Percentiles rank a stretch among this genome's conserved stretches.
Evolutionary conservation across 768 basidiomycete species (phyloP).

Genomic region (Pholiota conissans): DNA sequence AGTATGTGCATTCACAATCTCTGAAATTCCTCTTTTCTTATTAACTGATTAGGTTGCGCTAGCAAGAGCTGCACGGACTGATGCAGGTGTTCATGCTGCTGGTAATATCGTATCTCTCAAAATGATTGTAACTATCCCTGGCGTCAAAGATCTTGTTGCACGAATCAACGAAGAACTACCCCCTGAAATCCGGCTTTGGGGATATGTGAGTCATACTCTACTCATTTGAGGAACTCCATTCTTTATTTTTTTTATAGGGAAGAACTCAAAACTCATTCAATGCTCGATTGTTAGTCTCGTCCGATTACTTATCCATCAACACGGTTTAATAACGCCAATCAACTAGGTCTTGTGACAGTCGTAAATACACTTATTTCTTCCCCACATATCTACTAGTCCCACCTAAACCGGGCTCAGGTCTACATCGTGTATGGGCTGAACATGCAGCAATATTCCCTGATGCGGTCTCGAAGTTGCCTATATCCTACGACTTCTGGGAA

Average conservation of each 20-base stretch:
- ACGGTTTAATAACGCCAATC: constrained; percentile 1
- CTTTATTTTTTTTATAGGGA: constrained; percentile 36
- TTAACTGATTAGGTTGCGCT: constrained; percentile 62
- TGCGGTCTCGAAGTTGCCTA: constrained; percentile 18
- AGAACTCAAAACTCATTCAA: constrained; percentile 83
- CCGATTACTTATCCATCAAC: constrained; percentile 1
- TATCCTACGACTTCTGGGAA: constrained; percentile 65
- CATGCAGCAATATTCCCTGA: constrained; percentile 27
- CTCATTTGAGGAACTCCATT: not conserved
- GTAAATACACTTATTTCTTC: constrained; percentile 97
- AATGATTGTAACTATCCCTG: constrained; percentile 78
- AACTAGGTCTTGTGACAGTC: constrained; percentile 83
- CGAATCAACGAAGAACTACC: constrained; percentile 89
- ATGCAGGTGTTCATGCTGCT: constrained; percentile 96
- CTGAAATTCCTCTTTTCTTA: not conserved
- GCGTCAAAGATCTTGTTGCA: constrained; percentile 64
- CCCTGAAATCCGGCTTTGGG: constrained; percentile 91
- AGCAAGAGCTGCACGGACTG: constrained; percentile 89
- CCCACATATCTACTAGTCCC: constrained; percentile 92
- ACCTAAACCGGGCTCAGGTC: constrained; percentile 73
- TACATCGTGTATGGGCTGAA: constrained; percentile 45
- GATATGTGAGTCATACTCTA: constrained; percentile 55
- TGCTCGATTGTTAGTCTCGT: constrained; percentile 58
- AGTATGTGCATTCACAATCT: constrained; percentile 36
- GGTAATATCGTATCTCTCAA: constrained; percentile 93